phyloP scores from a whole-genome alignment of 768 basidiomycete species.

The Ephemerocybe angulata region DNA sequence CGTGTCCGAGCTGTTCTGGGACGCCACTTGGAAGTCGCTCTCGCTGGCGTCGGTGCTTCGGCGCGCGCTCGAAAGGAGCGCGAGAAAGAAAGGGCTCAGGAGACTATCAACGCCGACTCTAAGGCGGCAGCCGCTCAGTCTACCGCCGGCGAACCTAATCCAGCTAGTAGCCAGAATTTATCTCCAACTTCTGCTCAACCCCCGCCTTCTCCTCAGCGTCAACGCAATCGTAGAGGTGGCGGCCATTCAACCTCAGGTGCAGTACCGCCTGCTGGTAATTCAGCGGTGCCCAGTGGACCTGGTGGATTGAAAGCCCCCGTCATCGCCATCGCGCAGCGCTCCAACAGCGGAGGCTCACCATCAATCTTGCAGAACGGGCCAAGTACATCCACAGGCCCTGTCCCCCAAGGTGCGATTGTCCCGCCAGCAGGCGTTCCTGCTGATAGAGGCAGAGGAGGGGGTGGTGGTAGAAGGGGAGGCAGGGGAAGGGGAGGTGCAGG shows the following conservation, averaged over 20 bases:
- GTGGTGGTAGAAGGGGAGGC: conserved; percentile 8
- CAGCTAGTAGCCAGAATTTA: conserved; percentile 13
- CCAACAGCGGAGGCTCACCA: neutral
- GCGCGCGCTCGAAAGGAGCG: conserved; percentile 21
- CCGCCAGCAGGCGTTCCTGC: neutral
- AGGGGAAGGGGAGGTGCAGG: neutral
- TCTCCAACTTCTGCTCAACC: conserved; percentile 13
- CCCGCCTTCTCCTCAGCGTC: conserved; percentile 15
- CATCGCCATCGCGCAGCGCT: neutral
- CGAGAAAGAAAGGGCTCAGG: conserved; percentile 20
- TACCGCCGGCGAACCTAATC: conserved; percentile 1
- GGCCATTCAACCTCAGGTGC: conserved; percentile 6
- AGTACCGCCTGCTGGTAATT: conserved; percentile 8
- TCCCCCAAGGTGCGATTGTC: conserved; percentile 1
- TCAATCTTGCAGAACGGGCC: conserved; percentile 1
- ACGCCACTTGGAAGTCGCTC: conserved; percentile 68
- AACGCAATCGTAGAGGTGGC: conserved; percentile 19
- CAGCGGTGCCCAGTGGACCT: too few relatives aligned
- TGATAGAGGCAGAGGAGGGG: conserved; percentile 7
- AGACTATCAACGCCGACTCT: neutral
- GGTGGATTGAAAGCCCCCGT: conserved; percentile 11
- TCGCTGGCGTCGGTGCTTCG: conserved; percentile 60
- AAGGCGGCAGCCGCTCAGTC: conserved; percentile 7
- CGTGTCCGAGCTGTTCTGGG: conserved; percentile 59
- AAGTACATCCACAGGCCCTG: neutral